These are phyloP conservation scores for Nakaseomyces bracarensis DNA, from an alignment of 1,139 yeast species.

Conservation along the genomic window DNA sequence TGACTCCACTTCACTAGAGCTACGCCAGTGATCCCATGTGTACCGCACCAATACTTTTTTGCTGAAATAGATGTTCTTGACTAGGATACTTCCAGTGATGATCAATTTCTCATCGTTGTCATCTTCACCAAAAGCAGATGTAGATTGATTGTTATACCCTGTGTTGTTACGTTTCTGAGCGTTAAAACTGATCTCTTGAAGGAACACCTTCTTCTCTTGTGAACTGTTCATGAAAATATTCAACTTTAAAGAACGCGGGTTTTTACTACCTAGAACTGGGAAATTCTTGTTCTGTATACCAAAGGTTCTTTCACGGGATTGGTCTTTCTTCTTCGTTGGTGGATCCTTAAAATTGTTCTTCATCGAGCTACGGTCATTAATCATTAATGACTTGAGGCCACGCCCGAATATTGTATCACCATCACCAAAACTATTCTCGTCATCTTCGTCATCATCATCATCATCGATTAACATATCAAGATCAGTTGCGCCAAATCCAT, in stretches of 20 bases:
- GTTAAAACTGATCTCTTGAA: constrained; percentile 19
- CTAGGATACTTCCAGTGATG: constrained; percentile 20
- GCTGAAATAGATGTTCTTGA: constrained; percentile 21
- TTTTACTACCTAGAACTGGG: constrained; percentile 17
- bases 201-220: constrained; percentile 15
- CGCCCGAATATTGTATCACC: not conserved
- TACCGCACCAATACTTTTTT: constrained; percentile 21
- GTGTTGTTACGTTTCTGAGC: constrained; percentile 6
- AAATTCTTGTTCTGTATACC: constrained; percentile 14
- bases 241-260: constrained; percentile 16
- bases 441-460: constrained; percentile 10
- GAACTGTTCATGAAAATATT: constrained; percentile 19
- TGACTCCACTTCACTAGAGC: constrained; percentile 20
- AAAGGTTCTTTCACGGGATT: constrained; percentile 5
- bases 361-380: not conserved
- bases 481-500: constrained; percentile 10
- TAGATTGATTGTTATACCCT: not conserved
- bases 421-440: constrained; percentile 7
- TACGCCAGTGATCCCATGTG: constrained; percentile 21
- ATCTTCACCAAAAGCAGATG: not conserved
- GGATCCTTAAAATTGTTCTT: not conserved
- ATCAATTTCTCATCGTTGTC: constrained; percentile 6
- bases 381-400: constrained; percentile 1
- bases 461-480: constrained; percentile 11
- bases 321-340: not conserved